phyloP scores from a whole-genome alignment of 495 filamentous ascomycete species.

The Penicillium samsonianum region DNA sequence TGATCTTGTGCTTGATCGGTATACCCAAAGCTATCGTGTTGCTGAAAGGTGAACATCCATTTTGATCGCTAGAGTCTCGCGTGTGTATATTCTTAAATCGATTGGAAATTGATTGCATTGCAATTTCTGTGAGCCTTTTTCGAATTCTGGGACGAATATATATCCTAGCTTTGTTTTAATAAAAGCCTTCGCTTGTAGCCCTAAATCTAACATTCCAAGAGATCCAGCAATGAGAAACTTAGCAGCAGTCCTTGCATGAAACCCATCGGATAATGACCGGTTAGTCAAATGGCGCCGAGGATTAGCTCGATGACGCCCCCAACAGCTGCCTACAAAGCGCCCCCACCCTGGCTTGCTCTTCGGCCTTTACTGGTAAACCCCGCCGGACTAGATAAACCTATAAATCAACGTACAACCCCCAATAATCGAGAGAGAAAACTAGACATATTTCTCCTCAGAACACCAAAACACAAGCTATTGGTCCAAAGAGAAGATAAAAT shows the following conservation, averaged over 20 bases:
- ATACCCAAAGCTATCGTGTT: slow-evolving; percentile 14
- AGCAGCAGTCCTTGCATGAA: background rate
- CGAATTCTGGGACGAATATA: background rate
- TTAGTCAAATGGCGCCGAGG: background rate
- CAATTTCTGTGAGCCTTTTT: background rate
- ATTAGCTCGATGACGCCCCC: background rate
- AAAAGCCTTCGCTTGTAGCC: background rate
- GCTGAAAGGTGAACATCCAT: slow-evolving; percentile 6
- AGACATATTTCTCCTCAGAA: background rate
- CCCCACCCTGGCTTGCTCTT: background rate
- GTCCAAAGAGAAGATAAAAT: slow-evolving; percentile 27
- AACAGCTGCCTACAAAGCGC: background rate
- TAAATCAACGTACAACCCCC: background rate
- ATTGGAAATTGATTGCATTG: background rate
- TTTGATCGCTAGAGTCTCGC: background rate
- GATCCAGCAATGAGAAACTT: background rate
- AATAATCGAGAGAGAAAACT: background rate
- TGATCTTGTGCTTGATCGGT: slow-evolving; percentile 10
- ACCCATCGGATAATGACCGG: background rate
- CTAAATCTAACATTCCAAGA: background rate
- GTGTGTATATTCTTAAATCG: background rate
- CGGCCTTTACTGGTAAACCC: no score
- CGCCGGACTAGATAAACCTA: background rate
- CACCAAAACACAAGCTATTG: background rate
- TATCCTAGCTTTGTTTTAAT: background rate